These are phyloP conservation scores for Rugosomyces carneus DNA, from an alignment of 1,284 basidiomycete genomes.

Conservation along the genomic window DNA sequence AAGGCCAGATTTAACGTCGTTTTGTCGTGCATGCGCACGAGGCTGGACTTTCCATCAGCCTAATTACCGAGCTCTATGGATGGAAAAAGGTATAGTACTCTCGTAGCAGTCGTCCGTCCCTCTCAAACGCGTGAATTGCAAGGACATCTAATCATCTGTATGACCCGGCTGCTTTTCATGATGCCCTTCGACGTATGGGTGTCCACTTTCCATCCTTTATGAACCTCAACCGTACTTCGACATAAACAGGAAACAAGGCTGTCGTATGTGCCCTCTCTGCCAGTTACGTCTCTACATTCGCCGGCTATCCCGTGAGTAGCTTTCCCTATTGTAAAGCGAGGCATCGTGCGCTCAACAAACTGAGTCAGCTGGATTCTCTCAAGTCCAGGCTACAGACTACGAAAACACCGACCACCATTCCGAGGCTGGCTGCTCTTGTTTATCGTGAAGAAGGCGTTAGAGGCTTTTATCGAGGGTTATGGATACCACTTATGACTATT, in stretches of 20 bases:
- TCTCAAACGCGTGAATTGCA: constrained; percentile 21
- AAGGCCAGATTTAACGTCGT: constrained; percentile 19
- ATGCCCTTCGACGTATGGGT: constrained; percentile 57
- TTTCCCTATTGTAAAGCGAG: constrained; percentile 8
- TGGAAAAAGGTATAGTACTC: constrained; percentile 53
- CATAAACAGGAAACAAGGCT: constrained; percentile 65
- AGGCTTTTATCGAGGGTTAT: constrained; percentile 87
- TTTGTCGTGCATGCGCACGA: constrained; percentile 51
- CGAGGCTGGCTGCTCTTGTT: constrained; percentile 65
- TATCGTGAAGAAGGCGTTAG: constrained; percentile 88
- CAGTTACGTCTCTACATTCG: constrained; percentile 78
- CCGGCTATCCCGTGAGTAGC: constrained; percentile 69
- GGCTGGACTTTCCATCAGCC: constrained; percentile 55
- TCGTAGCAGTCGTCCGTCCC: constrained; percentile 5
- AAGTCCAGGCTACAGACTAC: constrained; percentile 89
- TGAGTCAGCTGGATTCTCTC: constrained; percentile 68
- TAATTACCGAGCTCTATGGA: constrained; percentile 69
- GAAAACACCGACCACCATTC: constrained; percentile 69
- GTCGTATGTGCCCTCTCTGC: constrained; percentile 78
- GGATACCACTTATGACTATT: constrained; percentile 94
- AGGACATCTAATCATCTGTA: constrained; percentile 57
- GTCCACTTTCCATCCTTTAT: constrained; percentile 8
- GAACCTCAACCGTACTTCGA: constrained; percentile 5
- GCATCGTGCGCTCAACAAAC: background rate
- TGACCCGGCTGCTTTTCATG: constrained; percentile 55